Percentiles rank a stretch among this genome's conserved stretches.
Conservation (phyloP, 495 filamentous ascomycete species). For the Cladorrhinum samala region DNA sequence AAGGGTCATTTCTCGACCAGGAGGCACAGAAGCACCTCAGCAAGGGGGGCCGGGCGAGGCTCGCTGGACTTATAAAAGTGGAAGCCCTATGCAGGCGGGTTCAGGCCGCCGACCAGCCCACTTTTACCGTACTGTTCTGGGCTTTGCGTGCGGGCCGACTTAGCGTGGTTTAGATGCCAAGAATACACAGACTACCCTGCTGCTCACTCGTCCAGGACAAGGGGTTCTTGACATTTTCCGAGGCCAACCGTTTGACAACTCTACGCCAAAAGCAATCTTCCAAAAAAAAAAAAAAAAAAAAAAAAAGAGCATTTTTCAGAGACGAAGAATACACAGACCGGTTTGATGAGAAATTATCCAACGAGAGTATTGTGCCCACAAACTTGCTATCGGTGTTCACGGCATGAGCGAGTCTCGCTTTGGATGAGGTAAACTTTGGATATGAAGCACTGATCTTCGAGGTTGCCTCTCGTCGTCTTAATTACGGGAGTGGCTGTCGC, state of each 20-base stretch:
- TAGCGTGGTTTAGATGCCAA: neutral
- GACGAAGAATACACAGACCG: too few relatives aligned
- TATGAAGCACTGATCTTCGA: slow-evolving; percentile 11
- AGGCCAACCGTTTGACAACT: too few relatives aligned
- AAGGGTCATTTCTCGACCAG: too few relatives aligned
- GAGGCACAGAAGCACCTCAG: neutral
- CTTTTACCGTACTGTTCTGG: slow-evolving; percentile 3
- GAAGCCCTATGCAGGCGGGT: slow-evolving; percentile 1
- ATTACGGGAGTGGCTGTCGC: neutral
- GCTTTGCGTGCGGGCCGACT: slow-evolving; percentile 2
- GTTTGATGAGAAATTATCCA: too few relatives aligned
- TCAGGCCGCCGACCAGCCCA: slow-evolving; percentile 3
- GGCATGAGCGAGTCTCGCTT: too few relatives aligned
- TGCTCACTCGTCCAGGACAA: neutral
- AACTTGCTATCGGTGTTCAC: too few relatives aligned
- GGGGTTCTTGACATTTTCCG: neutral
- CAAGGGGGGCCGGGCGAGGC: slow-evolving; percentile 7
- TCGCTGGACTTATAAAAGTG: slow-evolving; percentile 7
- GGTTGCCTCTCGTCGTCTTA: slow-evolving; percentile 9
- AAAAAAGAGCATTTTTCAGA: too few relatives aligned
- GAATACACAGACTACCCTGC: slow-evolving; percentile 5
- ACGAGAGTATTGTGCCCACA: too few relatives aligned
- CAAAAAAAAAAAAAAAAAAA: too few relatives aligned
- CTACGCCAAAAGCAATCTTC: too few relatives aligned
- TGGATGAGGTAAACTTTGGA: too few relatives aligned